Percentiles rank a stretch among this genome's conserved stretches.
Evolutionary conservation across 2,329 filamentous ascomycete genomes (phyloP).

Genomic region (Xylariales sp.): DNA sequence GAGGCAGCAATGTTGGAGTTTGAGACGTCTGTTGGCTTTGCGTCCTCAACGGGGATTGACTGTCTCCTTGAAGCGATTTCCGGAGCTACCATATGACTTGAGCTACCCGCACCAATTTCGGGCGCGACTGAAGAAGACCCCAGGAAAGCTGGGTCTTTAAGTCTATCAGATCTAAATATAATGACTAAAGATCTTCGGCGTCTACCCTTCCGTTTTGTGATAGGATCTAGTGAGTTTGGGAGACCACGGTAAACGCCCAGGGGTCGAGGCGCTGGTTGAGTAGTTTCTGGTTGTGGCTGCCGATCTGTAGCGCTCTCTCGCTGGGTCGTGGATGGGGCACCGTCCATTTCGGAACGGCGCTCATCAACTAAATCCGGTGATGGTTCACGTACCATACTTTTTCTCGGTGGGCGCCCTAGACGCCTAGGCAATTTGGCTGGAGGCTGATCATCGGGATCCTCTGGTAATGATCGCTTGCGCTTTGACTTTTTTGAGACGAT

Average conservation of each 20-base stretch:
- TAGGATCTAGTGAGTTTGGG: constrained; percentile 47
- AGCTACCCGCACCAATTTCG: neutral
- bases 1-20: constrained; percentile 15
- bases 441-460: constrained; percentile 27
- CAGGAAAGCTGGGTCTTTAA: constrained; percentile 45
- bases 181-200: constrained; percentile 49
- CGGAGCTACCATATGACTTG: neutral
- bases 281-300: constrained; percentile 8
- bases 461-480: constrained; percentile 23
- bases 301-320: neutral
- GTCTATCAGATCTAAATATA: constrained; percentile 45
- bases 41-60: constrained; percentile 1
- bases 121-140: neutral
- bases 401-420: constrained; percentile 22
- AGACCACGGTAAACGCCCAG: constrained; percentile 47
- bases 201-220: constrained; percentile 44
- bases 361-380: neutral
- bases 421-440: constrained; percentile 14
- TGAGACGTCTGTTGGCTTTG: constrained; percentile 8
- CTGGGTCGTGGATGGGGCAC: neutral
- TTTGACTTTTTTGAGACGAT: constrained; percentile 30
- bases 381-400: neutral
- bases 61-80: neutral
- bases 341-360: neutral
- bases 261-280: constrained; percentile 23